These are phyloP conservation scores for Phlebopus sp. DNA, from an alignment of 1,284 basidiomycete genomes.

Conservation along the genomic window DNA sequence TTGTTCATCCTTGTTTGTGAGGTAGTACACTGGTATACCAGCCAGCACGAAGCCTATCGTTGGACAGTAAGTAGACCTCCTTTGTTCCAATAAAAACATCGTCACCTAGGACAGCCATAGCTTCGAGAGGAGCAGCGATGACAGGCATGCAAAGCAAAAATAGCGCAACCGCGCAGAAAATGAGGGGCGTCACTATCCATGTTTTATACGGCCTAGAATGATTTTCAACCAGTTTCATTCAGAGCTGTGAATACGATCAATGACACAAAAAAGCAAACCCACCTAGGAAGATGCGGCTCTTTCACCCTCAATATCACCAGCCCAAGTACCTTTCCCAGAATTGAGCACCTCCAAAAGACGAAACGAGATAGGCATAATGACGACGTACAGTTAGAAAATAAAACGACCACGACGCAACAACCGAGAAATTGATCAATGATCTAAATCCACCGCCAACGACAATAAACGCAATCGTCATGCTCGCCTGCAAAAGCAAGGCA, in stretches of 20 bases:
- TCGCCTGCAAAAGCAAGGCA: constrained; percentile 76
- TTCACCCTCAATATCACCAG: constrained; percentile 86
- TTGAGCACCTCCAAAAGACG: constrained; percentile 1
- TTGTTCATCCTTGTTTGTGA: constrained; percentile 58
- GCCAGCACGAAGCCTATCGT: constrained; percentile 61
- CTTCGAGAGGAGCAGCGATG: constrained; percentile 89
- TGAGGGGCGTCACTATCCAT: constrained; percentile 87
- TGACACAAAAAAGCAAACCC: constrained; percentile 11
- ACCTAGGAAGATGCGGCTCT: constrained; percentile 87
- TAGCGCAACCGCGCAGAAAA: constrained; percentile 88
- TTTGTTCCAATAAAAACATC: background rate
- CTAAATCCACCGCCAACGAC: constrained; percentile 86
- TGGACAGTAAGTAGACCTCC: constrained; percentile 2
- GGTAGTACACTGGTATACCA: constrained; percentile 83
- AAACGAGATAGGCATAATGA: constrained; percentile 1
- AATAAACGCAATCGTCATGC: constrained; percentile 75
- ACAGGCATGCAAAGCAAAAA: constrained; percentile 95
- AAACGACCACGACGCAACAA: constrained; percentile 88
- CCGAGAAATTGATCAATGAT: constrained; percentile 84
- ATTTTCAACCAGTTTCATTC: background rate
- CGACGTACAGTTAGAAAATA: constrained; percentile 81
- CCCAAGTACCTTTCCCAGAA: constrained; percentile 66
- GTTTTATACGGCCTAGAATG: constrained; percentile 80
- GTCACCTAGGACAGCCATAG: constrained; percentile 81
- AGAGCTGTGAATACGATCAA: background rate